phyloP scores from a whole-genome alignment of 495 filamentous ascomycete genomes.

The Tuber indicum region DNA sequence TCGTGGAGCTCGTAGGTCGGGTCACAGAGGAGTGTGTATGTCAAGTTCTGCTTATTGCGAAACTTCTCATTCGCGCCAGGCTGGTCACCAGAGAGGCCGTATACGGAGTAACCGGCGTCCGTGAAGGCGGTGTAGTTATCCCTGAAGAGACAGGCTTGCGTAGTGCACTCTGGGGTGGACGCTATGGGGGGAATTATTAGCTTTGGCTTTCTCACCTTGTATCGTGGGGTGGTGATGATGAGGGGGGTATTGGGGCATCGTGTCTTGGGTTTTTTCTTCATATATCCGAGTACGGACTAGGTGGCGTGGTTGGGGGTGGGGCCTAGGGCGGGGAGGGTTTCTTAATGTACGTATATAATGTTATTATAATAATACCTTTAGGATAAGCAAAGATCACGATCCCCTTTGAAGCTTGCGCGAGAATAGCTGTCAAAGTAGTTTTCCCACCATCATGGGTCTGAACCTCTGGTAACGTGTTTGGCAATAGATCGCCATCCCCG shows the following conservation, averaged over 20 bases:
- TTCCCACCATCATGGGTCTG: slow-evolving; percentile 75
- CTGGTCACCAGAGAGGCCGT: slow-evolving; percentile 78
- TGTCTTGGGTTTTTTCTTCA: neutral
- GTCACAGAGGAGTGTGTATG: slow-evolving; percentile 85
- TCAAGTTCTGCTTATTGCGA: slow-evolving; percentile 78
- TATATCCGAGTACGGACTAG: neutral
- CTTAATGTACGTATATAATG: neutral
- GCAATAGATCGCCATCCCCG: slow-evolving; percentile 51
- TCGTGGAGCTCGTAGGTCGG: slow-evolving; percentile 60
- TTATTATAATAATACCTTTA: slow-evolving; percentile 52
- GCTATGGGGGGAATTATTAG: slow-evolving; percentile 29
- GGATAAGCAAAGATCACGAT: slow-evolving; percentile 94
- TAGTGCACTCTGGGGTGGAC: slow-evolving; percentile 89
- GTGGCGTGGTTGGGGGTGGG: neutral
- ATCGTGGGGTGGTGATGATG: neutral
- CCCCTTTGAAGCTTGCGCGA: slow-evolving; percentile 74
- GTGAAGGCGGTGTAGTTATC: slow-evolving; percentile 71
- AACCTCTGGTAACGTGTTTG: slow-evolving; percentile 50
- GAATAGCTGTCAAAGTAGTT: slow-evolving; percentile 67
- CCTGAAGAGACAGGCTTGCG: slow-evolving; percentile 86
- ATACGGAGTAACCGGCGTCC: slow-evolving; percentile 76
- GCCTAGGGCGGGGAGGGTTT: neutral
- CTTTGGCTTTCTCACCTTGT: slow-evolving; percentile 15
- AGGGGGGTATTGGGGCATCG: neutral
- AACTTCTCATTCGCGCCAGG: slow-evolving; percentile 88